A percentile compares a stretch with the other conserved stretches of the same genome.
These are phyloP conservation scores for Helminthosporium solani DNA, from an alignment of 2,329 filamentous ascomycete genomes.

Conservation along the genomic window DNA sequence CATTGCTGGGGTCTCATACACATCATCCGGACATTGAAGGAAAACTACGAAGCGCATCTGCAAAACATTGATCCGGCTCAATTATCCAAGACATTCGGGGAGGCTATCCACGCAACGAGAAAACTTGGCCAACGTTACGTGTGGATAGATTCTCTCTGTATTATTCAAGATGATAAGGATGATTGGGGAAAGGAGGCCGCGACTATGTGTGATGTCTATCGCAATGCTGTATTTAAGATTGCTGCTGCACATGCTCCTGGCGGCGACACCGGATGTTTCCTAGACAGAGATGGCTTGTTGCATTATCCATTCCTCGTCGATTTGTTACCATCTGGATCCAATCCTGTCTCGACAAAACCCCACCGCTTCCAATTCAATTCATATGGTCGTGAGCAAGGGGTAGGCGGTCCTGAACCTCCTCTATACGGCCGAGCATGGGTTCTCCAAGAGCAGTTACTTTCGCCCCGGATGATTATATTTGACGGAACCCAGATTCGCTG, in stretches of 20 bases:
- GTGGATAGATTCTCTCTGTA: conserved; percentile 13
- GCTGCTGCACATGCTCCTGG: conserved; percentile 22
- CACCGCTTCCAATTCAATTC: conserved; percentile 11
- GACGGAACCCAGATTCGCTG: conserved; percentile 19
- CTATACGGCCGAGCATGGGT: conserved; percentile 26
- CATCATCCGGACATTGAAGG: conserved; percentile 21
- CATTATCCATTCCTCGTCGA: conserved; percentile 19
- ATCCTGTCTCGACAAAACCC: background rate
- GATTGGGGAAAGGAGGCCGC: conserved; percentile 29
- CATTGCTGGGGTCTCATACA: conserved; percentile 25
- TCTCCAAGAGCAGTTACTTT: conserved; percentile 24
- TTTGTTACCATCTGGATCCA: conserved; percentile 1
- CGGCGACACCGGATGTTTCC: conserved; percentile 22
- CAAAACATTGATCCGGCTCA: conserved; percentile 6
- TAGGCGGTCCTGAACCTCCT: conserved; percentile 15
- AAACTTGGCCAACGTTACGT: conserved; percentile 8
- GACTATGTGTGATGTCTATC: conserved; percentile 29
- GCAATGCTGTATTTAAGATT: conserved; percentile 21
- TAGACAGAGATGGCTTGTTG: conserved; percentile 21
- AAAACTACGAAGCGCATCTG: conserved; percentile 14
- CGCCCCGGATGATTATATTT: conserved; percentile 21
- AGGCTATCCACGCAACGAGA: conserved; percentile 9
- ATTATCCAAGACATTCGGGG: conserved; percentile 16
- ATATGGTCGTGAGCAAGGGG: conserved; percentile 12
- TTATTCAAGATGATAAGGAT: conserved; percentile 5